Conservation (phyloP, 1,139 yeast species). For the Yamadazyma diospyri region DNA sequence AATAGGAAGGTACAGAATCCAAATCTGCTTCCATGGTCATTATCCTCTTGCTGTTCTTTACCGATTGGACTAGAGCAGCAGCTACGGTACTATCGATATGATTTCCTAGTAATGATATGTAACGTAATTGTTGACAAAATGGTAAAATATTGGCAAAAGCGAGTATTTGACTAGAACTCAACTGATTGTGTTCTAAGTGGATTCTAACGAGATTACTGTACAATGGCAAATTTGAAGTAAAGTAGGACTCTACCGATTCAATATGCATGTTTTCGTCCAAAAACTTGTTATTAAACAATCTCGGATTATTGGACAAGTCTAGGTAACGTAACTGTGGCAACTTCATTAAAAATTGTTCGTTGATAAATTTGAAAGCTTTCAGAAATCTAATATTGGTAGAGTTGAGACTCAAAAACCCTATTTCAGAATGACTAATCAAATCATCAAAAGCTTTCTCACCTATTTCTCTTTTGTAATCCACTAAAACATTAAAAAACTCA, state of each 20-base stretch:
- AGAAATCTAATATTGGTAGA: slow-evolving; percentile 53
- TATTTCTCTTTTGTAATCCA: slow-evolving; percentile 19
- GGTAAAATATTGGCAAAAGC: slow-evolving; percentile 62
- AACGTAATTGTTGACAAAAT: slow-evolving; percentile 53
- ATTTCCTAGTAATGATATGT: slow-evolving; percentile 61
- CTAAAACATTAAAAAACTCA: slow-evolving; percentile 24
- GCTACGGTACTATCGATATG: slow-evolving; percentile 43
- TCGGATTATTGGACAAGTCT: slow-evolving; percentile 65
- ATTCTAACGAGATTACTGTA: slow-evolving; percentile 54
- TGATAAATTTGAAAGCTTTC: slow-evolving; percentile 28
- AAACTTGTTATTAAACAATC: slow-evolving; percentile 33
- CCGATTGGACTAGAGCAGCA: slow-evolving; percentile 38
- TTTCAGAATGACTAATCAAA: slow-evolving; percentile 26
- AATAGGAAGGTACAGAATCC: slow-evolving; percentile 36
- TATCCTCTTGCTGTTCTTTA: slow-evolving; percentile 37
- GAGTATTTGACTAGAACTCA: slow-evolving; percentile 44
- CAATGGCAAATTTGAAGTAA: slow-evolving; percentile 55
- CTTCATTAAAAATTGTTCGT: slow-evolving; percentile 30
- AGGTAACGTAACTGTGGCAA: slow-evolving; percentile 58
- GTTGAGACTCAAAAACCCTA: slow-evolving; percentile 66
- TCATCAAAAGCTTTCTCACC: slow-evolving; percentile 15
- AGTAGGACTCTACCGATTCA: slow-evolving; percentile 28
- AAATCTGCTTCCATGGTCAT: slow-evolving; percentile 40
- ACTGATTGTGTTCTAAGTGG: slow-evolving; percentile 59
- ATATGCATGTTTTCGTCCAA: slow-evolving; percentile 2